Percentiles rank a stretch among this genome's conserved stretches.
These are phyloP conservation scores for Pleurotus platypus DNA, from an alignment of 768 basidiomycete genomes.

Conservation along the genomic window DNA sequence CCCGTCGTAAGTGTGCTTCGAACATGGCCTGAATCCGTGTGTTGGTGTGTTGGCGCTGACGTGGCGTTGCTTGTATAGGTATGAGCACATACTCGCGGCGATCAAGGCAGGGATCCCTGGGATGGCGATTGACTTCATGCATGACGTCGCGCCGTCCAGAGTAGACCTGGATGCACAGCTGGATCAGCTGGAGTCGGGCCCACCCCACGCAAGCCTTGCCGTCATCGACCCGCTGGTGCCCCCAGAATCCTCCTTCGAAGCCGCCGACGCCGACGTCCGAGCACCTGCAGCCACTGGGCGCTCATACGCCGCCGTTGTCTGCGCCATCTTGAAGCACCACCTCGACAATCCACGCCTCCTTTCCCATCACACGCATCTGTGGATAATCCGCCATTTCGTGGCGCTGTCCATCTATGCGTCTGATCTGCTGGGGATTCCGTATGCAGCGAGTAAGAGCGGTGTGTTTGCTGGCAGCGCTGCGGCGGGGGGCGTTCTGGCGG, in stretches of 20 bases:
- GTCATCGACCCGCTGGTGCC: slow-evolving; percentile 60
- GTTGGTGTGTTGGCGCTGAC: too few relatives aligned
- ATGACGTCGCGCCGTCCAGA: slow-evolving; percentile 50
- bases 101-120: slow-evolving; percentile 31
- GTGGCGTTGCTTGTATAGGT: slow-evolving; percentile 24
- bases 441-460: slow-evolving; percentile 31
- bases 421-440: slow-evolving; percentile 56
- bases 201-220: slow-evolving; percentile 52
- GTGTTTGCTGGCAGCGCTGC: slow-evolving; percentile 33
- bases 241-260: slow-evolving; percentile 26
- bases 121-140: slow-evolving; percentile 34
- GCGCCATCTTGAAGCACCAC: slow-evolving; percentile 54
- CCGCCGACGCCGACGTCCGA: background rate
- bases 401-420: slow-evolving; percentile 58
- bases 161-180: slow-evolving; percentile 46
- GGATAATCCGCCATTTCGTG: slow-evolving; percentile 70
- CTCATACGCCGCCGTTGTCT: slow-evolving; percentile 59
- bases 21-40: too few relatives aligned
- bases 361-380: slow-evolving; percentile 41
- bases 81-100: slow-evolving; percentile 41
- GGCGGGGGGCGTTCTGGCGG: slow-evolving; percentile 18
- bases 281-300: slow-evolving; percentile 54
- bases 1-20: slow-evolving; percentile 25
- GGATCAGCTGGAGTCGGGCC: slow-evolving; percentile 37
- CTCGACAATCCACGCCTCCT: slow-evolving; percentile 58